Percentiles rank a stretch among this genome's conserved stretches.
Evolutionary conservation across 805 yeast species (phyloP).

Genomic region (Wickerhamiella australiensis): DNA sequence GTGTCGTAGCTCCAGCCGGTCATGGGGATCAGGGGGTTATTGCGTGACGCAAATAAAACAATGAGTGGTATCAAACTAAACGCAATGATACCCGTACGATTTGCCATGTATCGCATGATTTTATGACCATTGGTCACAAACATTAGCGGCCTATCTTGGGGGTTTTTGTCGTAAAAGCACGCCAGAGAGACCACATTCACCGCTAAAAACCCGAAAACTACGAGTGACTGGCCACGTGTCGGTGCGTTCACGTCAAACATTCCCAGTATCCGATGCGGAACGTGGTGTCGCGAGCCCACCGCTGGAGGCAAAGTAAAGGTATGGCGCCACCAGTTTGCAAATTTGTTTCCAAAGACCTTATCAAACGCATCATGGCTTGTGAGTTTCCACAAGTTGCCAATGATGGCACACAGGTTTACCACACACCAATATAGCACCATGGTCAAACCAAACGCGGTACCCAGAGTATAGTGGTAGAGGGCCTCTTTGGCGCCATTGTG

Average conservation of each 20-base stretch:
- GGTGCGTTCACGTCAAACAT: conserved; percentile 27
- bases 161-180: conserved; percentile 19
- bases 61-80: conserved; percentile 39
- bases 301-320: conserved; percentile 28
- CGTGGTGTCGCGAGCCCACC: conserved; percentile 23
- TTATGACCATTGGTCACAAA: conserved; percentile 32
- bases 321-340: conserved; percentile 21
- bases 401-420: conserved; percentile 19
- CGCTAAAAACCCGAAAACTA: conserved; percentile 28
- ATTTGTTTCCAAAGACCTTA: conserved; percentile 21
- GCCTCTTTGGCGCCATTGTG: conserved; percentile 21
- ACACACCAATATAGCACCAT: conserved; percentile 27
- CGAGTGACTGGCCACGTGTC: conserved; percentile 33
- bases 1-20: conserved; percentile 54
- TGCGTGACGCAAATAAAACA: conserved; percentile 53
- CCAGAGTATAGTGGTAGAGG: conserved; percentile 24
- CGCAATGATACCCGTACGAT: conserved; percentile 40
- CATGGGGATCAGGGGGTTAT: conserved; percentile 49
- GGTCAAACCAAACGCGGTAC: conserved; percentile 24
- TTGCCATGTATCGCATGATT: conserved; percentile 27
- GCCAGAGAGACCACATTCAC: conserved; percentile 25
- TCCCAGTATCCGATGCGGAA: conserved; percentile 20
- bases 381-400: conserved; percentile 19
- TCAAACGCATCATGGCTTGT: conserved; percentile 25
- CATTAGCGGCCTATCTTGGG: conserved; percentile 15